phyloP scores from a whole-genome alignment of 345 rosid species.

The Eucalyptus cloeziana region DNA sequence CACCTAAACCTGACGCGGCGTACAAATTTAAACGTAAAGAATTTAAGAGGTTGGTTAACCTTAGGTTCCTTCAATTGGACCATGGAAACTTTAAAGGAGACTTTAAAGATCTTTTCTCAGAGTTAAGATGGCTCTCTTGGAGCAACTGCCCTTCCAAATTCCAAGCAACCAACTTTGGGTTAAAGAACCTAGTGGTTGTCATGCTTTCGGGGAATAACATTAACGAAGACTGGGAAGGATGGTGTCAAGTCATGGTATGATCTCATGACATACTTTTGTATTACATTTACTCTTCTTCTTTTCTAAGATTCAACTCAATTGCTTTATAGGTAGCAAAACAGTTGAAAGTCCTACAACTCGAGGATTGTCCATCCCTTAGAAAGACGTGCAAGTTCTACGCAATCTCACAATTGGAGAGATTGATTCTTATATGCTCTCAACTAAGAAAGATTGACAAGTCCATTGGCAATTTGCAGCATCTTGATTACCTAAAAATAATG shows the following conservation, averaged over 20 bases:
- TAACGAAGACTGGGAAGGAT: neutral
- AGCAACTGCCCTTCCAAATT: neutral
- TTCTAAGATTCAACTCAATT: neutral
- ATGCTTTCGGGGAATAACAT: neutral
- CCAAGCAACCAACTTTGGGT: neutral
- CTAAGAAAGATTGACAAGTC: neutral
- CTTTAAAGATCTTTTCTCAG: neutral
- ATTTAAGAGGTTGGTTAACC: neutral
- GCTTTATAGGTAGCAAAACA: neutral
- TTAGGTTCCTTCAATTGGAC: neutral
- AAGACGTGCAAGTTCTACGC: neutral
- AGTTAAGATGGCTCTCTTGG: neutral
- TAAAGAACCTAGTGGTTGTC: neutral
- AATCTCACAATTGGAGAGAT: neutral
- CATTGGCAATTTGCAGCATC: neutral
- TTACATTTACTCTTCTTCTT: neutral
- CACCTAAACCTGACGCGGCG: rapidly evolving
- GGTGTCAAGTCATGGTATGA: neutral
- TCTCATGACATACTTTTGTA: neutral
- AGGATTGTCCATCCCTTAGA: neutral
- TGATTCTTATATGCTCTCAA: neutral
- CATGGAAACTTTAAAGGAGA: neutral
- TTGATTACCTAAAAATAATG: neutral
- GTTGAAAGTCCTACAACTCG: neutral
- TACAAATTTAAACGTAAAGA: neutral